Conservation (phyloP, 2,329 filamentous ascomycete species). For the Allantophomopsis cytisporea region DNA sequence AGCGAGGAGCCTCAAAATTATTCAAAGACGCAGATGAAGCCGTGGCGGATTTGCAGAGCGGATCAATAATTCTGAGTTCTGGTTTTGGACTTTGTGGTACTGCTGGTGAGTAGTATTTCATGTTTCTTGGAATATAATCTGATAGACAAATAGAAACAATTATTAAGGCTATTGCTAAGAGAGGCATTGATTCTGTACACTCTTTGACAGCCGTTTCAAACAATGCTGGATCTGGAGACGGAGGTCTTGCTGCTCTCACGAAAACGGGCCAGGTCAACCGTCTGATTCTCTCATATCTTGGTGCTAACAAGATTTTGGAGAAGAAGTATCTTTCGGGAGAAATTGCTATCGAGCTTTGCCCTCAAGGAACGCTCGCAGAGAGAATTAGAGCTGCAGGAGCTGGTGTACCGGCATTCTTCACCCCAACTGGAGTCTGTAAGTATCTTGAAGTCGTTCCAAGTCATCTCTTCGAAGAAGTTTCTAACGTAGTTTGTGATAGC, state of each 20-base stretch:
- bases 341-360: slow-evolving; percentile 62
- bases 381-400: slow-evolving; percentile 59
- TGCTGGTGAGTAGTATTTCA: slow-evolving; percentile 31
- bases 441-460: slow-evolving; percentile 6
- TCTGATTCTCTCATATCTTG: slow-evolving; percentile 63
- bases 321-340: slow-evolving; percentile 62
- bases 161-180: slow-evolving; percentile 50
- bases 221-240: slow-evolving; percentile 60
- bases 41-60: slow-evolving; percentile 55
- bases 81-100: slow-evolving; percentile 78
- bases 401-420: slow-evolving; percentile 72
- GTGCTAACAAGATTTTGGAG: slow-evolving; percentile 65
- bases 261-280: slow-evolving; percentile 57
- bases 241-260: slow-evolving; percentile 56
- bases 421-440: slow-evolving; percentile 56
- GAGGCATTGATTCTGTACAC: slow-evolving; percentile 38
- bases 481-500: slow-evolving; percentile 20
- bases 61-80: slow-evolving; percentile 59
- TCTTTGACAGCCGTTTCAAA: slow-evolving; percentile 67
- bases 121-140: not conserved
- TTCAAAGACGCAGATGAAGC: slow-evolving; percentile 49
- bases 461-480: too few species aligned
- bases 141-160: slow-evolving; percentile 42
- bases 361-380: slow-evolving; percentile 63
- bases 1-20: slow-evolving; percentile 29